These are phyloP conservation scores for Suillus variegatus DNA, from an alignment of 768 basidiomycete genomes.

Conservation along the genomic window DNA sequence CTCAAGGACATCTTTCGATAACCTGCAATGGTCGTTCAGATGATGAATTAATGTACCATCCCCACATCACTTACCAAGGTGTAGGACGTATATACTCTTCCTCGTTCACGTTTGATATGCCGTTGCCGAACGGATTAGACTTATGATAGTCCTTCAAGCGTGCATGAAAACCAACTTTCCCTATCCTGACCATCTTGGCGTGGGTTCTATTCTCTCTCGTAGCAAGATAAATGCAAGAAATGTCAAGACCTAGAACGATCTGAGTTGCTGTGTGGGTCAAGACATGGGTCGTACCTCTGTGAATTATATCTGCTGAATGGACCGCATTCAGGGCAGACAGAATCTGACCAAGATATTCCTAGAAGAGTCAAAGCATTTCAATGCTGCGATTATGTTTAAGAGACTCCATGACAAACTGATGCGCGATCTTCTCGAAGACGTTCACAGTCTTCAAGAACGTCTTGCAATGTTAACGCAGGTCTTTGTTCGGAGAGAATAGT, in stretches of 20 bases:
- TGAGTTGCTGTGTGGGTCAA: neutral
- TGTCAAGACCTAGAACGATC: conserved; percentile 48
- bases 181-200: conserved; percentile 71
- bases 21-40: conserved; percentile 41
- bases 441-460: conserved; percentile 77
- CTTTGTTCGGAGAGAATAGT: conserved; percentile 72
- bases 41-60: neutral
- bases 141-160: conserved; percentile 78
- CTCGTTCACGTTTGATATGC: conserved; percentile 17
- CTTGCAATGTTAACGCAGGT: conserved; percentile 64
- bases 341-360: conserved; percentile 80
- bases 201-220: conserved; percentile 50
- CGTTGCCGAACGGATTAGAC: conserved; percentile 72
- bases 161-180: conserved; percentile 70
- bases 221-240: conserved; percentile 62
- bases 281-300: conserved; percentile 52
- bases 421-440: conserved; percentile 73
- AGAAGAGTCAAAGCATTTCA: neutral
- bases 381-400: conserved; percentile 1
- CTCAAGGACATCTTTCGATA: conserved; percentile 76
- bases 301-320: conserved; percentile 65
- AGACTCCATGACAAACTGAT: conserved; percentile 43
- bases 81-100: conserved; percentile 30
- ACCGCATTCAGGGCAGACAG: conserved; percentile 68
- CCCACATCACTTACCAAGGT: conserved; percentile 22